Conservation (phyloP, 148 eudicot genomes). For the Diospyros lotus region DNA sequence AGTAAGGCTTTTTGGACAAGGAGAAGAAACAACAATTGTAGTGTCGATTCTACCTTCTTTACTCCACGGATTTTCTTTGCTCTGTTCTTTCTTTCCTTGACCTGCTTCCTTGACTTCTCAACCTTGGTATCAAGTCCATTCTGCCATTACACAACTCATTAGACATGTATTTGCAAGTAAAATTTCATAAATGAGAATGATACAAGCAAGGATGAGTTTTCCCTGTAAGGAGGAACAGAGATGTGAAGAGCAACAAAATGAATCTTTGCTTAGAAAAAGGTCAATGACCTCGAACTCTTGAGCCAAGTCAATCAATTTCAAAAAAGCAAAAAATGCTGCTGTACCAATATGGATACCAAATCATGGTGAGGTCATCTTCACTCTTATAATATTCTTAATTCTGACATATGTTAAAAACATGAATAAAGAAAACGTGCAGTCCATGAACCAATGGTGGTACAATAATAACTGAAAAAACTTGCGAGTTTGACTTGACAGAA, state of each 20-base stretch:
- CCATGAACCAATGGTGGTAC: too few species aligned
- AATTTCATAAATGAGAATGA: not conserved
- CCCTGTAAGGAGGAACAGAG: not conserved
- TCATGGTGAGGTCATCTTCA: not conserved
- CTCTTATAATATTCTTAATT: not conserved
- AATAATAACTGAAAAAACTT: too few species aligned
- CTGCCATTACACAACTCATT: conserved; percentile 15
- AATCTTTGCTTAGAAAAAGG: not conserved
- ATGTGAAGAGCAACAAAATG: too few species aligned
- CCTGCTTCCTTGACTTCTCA: conserved; percentile 44
- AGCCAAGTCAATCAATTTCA: not conserved
- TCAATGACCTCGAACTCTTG: not conserved
- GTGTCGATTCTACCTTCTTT: conserved; percentile 22
- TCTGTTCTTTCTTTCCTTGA: conserved; percentile 48
- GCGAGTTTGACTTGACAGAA: too few species aligned
- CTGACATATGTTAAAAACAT: not conserved
- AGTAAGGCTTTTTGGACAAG: not conserved
- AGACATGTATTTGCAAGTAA: not conserved
- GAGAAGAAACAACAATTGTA: not conserved
- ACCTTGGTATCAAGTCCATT: conserved; percentile 38
- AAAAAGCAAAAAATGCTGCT: not conserved
- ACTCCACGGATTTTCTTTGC: conserved; percentile 41
- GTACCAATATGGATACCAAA: not conserved
- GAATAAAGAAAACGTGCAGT: not conserved
- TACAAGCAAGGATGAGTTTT: not conserved